Conservation (phyloP, 2,329 filamentous ascomycete genomes). For the Cytospora schulzeri region DNA sequence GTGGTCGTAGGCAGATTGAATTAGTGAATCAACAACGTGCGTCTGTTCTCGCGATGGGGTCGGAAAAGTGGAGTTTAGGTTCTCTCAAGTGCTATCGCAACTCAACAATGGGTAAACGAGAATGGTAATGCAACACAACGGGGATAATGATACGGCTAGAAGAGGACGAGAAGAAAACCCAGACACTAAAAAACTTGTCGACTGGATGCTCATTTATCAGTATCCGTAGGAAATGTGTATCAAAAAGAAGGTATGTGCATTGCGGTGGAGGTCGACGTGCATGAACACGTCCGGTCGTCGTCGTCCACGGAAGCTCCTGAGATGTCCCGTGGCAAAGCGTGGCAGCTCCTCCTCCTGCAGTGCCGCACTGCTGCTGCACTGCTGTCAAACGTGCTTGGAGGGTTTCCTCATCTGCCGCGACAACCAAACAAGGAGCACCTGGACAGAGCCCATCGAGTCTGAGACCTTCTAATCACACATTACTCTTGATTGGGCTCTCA, state of each 20-base stretch:
- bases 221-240: constrained; percentile 1
- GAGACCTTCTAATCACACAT: constrained; percentile 3
- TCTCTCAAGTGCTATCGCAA: constrained; percentile 14
- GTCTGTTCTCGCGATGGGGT: constrained; percentile 23
- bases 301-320: too few relatives aligned
- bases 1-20: constrained; percentile 18
- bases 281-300: constrained; percentile 15
- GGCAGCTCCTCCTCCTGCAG: neutral
- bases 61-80: constrained; percentile 16
- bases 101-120: constrained; percentile 5
- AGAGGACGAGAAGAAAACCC: neutral
- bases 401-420: neutral
- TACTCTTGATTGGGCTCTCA: constrained; percentile 17
- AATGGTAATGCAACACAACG: constrained; percentile 18
- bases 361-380: neutral
- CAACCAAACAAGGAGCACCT: neutral
- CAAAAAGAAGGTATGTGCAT: constrained; percentile 5
- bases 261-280: constrained; percentile 11
- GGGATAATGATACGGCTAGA: neutral
- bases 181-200: neutral
- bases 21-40: constrained; percentile 11
- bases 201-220: constrained; percentile 5
- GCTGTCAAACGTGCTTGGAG: neutral
- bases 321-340: neutral
- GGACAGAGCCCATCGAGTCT: neutral